Conservation (phyloP, 129 eudicot species). For the Artemisia annua region DNA sequence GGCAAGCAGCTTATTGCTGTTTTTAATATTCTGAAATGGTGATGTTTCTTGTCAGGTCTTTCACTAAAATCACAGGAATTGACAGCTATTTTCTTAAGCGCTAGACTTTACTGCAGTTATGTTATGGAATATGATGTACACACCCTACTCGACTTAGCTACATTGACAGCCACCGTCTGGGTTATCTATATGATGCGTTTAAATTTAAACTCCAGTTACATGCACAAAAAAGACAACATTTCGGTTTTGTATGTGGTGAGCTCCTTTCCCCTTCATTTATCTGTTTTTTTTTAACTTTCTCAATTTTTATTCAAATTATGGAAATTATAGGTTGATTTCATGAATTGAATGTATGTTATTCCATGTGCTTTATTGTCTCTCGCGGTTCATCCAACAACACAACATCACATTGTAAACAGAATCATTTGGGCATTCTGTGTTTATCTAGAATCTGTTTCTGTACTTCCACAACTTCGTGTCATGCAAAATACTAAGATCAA, state of each 20-base stretch:
- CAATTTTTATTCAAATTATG: neutral
- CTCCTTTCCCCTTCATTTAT: neutral
- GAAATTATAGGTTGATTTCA: neutral
- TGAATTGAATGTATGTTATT: conserved; percentile 40
- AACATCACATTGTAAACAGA: conserved; percentile 39
- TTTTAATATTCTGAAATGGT: neutral
- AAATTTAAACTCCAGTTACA: conserved; percentile 42
- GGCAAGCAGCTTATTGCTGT: no score
- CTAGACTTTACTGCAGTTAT: conserved; percentile 43
- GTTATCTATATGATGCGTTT: conserved; percentile 62
- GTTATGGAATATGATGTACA: conserved; percentile 59
- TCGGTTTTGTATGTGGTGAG: conserved; percentile 40
- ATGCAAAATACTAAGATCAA: conserved; percentile 59
- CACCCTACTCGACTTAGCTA: conserved; percentile 47
- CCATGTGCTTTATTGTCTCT: conserved; percentile 49
- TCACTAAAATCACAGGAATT: conserved; percentile 42
- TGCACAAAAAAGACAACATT: conserved; percentile 50
- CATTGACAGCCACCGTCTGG: conserved; percentile 52
- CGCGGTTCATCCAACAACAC: conserved; percentile 47
- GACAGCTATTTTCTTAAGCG: conserved; percentile 35
- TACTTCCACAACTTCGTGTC: conserved; percentile 58
- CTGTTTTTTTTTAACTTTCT: neutral
- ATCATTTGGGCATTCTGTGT: conserved; percentile 58
- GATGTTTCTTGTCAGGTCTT: conserved; percentile 23
- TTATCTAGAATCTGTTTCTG: conserved; percentile 60